These are phyloP conservation scores for Mucor velutinosus DNA, from an alignment of 371 early-diverging fungal species.

Conservation along the genomic window DNA sequence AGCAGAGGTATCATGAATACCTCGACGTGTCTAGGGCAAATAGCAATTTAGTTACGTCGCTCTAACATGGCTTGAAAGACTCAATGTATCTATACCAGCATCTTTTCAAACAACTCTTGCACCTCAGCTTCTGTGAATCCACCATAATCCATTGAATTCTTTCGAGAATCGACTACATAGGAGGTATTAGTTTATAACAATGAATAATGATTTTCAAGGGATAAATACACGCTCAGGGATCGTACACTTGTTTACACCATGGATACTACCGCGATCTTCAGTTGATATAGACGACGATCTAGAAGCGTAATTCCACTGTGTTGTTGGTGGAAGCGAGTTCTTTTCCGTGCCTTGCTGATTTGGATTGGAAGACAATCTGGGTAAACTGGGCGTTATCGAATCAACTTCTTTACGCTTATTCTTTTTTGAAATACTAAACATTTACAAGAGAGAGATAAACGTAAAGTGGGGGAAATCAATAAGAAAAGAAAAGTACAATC, in stretches of 20 bases:
- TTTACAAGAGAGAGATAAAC: conserved; percentile 14
- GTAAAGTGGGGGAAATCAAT: neutral
- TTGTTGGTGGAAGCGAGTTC: conserved; percentile 20
- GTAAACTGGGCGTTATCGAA: conserved; percentile 19
- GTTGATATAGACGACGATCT: conserved; percentile 28
- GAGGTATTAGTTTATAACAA: conserved; percentile 5
- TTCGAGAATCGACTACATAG: conserved; percentile 14
- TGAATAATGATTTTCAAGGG: neutral
- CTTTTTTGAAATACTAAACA: conserved; percentile 29
- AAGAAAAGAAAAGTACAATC: neutral
- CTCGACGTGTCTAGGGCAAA: conserved; percentile 42
- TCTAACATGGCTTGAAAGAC: neutral
- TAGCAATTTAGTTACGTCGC: neutral
- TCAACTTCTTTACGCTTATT: conserved; percentile 23
- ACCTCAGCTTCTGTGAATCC: conserved; percentile 32
- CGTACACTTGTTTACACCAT: neutral
- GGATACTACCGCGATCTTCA: conserved; percentile 18
- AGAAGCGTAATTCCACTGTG: conserved; percentile 17
- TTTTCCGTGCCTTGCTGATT: conserved; percentile 11
- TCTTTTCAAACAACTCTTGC: conserved; percentile 51
- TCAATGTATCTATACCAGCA: conserved; percentile 39
- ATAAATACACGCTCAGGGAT: neutral
- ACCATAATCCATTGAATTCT: conserved; percentile 15
- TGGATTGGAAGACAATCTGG: conserved; percentile 8
- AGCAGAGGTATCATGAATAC: conserved; percentile 43